Percentiles rank a stretch among this genome's conserved stretches.
Conservation (phyloP, 2,329 filamentous ascomycete species). For the Talaromyces islandicus region DNA sequence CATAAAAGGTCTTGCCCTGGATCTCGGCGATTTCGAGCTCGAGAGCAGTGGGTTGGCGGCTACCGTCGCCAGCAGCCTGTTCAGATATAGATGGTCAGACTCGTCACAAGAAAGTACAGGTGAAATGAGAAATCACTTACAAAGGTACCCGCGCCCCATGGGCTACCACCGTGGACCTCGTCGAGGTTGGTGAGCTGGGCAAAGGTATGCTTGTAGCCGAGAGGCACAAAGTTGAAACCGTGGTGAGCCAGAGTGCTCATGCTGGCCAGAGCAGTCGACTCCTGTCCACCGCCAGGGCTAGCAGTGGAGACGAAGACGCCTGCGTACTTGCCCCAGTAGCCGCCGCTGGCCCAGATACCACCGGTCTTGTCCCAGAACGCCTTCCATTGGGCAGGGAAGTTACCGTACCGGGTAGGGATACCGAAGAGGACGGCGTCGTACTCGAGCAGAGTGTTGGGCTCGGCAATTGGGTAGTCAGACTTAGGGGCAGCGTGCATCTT, state of each 20-base stretch:
- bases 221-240: constrained; percentile 92
- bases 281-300: constrained; percentile 82
- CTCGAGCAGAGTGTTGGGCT: constrained; percentile 55
- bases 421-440: constrained; percentile 92
- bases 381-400: constrained; percentile 97
- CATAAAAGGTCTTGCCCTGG: constrained; percentile 83
- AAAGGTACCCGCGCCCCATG: constrained; percentile 95
- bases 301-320: constrained; percentile 89
- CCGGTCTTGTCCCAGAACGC: constrained; percentile 79
- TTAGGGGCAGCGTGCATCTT: constrained; percentile 92
- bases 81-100: neutral
- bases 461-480: constrained; percentile 58
- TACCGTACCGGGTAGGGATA: constrained; percentile 93
- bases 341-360: constrained; percentile 71
- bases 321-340: constrained; percentile 79
- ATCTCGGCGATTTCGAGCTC: constrained; percentile 74
- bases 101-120: neutral
- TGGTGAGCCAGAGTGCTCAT: constrained; percentile 88
- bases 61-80: constrained; percentile 58
- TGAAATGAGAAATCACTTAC: constrained; percentile 34
- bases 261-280: constrained; percentile 72
- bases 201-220: constrained; percentile 84
- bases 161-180: constrained; percentile 78
- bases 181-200: constrained; percentile 60
- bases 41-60: constrained; percentile 66